Evolutionary conservation across 805 yeast genomes (phyloP).

Genomic region (Wickerhamia fluorescens): DNA sequence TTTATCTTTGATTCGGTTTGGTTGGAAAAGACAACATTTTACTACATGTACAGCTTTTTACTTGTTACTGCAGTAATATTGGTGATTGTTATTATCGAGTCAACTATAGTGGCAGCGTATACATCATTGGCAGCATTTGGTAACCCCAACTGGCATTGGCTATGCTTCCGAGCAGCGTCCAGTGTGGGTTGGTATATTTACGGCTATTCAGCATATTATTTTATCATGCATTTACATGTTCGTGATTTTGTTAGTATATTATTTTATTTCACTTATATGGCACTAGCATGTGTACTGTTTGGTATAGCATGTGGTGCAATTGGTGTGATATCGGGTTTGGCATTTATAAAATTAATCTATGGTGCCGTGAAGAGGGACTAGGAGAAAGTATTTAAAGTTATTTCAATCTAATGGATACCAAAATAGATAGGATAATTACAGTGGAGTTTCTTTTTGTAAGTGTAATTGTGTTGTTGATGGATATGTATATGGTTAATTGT

Average conservation of each 20-base stretch:
- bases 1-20: constrained; percentile 71
- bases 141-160: constrained; percentile 77
- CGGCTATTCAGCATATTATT: constrained; percentile 62
- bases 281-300: constrained; percentile 52
- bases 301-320: constrained; percentile 73
- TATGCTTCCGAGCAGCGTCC: constrained; percentile 59
- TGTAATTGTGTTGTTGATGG: constrained; percentile 1
- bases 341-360: constrained; percentile 59
- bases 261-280: constrained; percentile 66
- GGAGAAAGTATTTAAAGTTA: too few species aligned
- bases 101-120: constrained; percentile 64
- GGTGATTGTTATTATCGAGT: constrained; percentile 59
- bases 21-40: constrained; percentile 72
- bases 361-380: constrained; percentile 50
- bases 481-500: constrained; percentile 4
- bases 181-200: constrained; percentile 69
- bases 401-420: too few species aligned
- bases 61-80: constrained; percentile 54
- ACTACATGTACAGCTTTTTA: constrained; percentile 75
- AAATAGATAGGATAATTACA: too few species aligned
- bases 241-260: constrained; percentile 61
- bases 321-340: constrained; percentile 59
- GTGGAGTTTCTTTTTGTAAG: neutral
- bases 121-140: constrained; percentile 47
- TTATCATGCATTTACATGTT: constrained; percentile 48